Conservation (phyloP, 1,139 yeast genomes). For the Debaryomyces fabryi region DNA sequence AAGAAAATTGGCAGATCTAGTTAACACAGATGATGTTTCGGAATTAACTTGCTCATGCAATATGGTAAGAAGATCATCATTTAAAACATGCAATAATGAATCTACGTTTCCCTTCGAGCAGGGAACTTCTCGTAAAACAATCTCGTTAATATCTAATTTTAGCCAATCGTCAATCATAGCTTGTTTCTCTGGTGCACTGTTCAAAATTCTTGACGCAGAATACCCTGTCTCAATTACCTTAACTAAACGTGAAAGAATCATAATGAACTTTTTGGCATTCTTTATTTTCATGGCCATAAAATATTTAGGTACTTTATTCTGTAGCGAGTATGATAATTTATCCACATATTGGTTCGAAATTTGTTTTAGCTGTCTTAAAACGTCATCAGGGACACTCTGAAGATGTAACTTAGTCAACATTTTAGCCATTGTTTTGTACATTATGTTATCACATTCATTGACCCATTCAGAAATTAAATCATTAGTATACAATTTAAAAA, state of each 20-base stretch:
- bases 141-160: conserved; percentile 51
- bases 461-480: conserved; percentile 65
- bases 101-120: conserved; percentile 41
- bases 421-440: conserved; percentile 63
- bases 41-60: conserved; percentile 8
- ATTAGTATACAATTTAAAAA: conserved; percentile 57
- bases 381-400: conserved; percentile 59
- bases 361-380: conserved; percentile 51
- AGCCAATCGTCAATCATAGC: conserved; percentile 66
- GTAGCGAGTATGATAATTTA: conserved; percentile 38
- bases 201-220: conserved; percentile 54
- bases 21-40: conserved; percentile 8
- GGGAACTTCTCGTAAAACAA: conserved; percentile 58
- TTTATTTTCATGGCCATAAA: conserved; percentile 55
- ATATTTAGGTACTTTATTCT: conserved; percentile 51
- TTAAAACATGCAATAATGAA: conserved; percentile 42
- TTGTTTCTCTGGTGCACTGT: conserved; percentile 47
- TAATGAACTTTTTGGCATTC: conserved; percentile 60
- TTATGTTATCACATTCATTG: conserved; percentile 60
- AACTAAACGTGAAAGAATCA: conserved; percentile 57
- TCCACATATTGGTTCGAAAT: conserved; percentile 47
- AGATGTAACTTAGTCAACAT: conserved; percentile 69
- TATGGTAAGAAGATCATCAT: conserved; percentile 28
- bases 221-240: conserved; percentile 63
- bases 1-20: conserved; percentile 28